These are phyloP conservation scores for Suillus discolor DNA, from an alignment of 768 basidiomycete genomes.

Conservation along the genomic window DNA sequence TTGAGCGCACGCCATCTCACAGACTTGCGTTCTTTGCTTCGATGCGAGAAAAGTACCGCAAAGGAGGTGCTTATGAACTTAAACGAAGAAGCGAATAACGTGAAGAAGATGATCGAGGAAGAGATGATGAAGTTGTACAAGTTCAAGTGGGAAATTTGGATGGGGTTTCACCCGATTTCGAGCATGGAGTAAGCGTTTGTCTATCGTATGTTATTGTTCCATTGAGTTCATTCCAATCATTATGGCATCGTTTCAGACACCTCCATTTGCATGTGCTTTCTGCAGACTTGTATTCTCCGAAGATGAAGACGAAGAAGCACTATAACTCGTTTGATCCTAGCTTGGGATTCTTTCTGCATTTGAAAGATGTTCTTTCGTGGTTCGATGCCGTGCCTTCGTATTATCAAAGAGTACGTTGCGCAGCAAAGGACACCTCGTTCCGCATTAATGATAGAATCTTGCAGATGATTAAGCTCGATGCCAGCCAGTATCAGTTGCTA, in stretches of 20 bases:
- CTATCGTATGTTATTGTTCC: neutral
- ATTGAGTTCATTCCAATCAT: neutral
- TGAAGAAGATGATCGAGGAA: constrained; percentile 64
- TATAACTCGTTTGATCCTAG: constrained; percentile 90
- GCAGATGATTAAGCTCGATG: constrained; percentile 57
- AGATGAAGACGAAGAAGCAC: constrained; percentile 85
- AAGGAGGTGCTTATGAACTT: constrained; percentile 55
- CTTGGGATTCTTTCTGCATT: constrained; percentile 78
- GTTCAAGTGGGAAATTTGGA: constrained; percentile 76
- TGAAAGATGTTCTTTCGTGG: constrained; percentile 82
- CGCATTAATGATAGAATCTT: constrained; percentile 6
- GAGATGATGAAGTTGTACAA: constrained; percentile 79
- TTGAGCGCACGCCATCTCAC: constrained; percentile 43
- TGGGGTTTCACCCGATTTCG: constrained; percentile 83
- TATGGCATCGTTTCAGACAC: constrained; percentile 49
- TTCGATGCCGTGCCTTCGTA: constrained; percentile 66
- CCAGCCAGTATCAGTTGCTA: constrained; percentile 58
- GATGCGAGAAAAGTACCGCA: constrained; percentile 53
- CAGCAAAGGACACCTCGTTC: neutral
- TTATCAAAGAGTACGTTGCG: constrained; percentile 48
- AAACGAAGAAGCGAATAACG: constrained; percentile 54
- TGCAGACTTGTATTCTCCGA: constrained; percentile 67
- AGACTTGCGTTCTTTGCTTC: constrained; percentile 58
- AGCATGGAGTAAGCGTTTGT: constrained; percentile 80
- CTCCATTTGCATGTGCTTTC: constrained; percentile 87